Evolutionary conservation across 805 yeast genomes (phyloP).

Genomic region (Candida boidinii): DNA sequence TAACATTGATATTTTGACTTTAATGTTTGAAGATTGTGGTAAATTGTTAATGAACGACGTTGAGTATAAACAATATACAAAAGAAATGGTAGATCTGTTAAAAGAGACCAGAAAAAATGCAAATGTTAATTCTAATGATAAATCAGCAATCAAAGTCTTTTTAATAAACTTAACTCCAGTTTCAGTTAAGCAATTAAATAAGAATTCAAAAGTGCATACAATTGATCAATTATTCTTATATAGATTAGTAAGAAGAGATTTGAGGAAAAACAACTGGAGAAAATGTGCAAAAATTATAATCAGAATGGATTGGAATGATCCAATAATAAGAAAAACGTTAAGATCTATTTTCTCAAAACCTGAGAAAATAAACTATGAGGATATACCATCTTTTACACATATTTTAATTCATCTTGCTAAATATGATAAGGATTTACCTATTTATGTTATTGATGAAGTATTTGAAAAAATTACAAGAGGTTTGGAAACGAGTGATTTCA

Average conservation of each 20-base stretch:
- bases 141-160: constrained; percentile 50
- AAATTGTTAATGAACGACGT: constrained; percentile 48
- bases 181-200: constrained; percentile 26
- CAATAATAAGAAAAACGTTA: constrained; percentile 22
- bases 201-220: constrained; percentile 17
- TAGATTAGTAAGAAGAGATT: constrained; percentile 42
- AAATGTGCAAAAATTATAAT: constrained; percentile 29
- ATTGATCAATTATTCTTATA: constrained; percentile 42
- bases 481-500: constrained; percentile 54
- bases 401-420: constrained; percentile 30
- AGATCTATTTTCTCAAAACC: constrained; percentile 46
- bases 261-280: constrained; percentile 28
- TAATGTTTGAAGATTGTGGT: constrained; percentile 72
- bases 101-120: constrained; percentile 40
- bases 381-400: constrained; percentile 39
- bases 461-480: constrained; percentile 60
- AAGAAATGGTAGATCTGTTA: constrained; percentile 51
- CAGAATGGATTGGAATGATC: constrained; percentile 38
- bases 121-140: constrained; percentile 43
- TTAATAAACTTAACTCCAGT: constrained; percentile 51
- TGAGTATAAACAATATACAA: constrained; percentile 51
- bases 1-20: constrained; percentile 60
- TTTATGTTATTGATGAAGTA: constrained; percentile 48
- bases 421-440: constrained; percentile 31
- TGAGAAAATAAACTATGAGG: constrained; percentile 51